Evolutionary conservation across 768 basidiomycete genomes (phyloP).

Genomic region (Collybia mongolica): DNA sequence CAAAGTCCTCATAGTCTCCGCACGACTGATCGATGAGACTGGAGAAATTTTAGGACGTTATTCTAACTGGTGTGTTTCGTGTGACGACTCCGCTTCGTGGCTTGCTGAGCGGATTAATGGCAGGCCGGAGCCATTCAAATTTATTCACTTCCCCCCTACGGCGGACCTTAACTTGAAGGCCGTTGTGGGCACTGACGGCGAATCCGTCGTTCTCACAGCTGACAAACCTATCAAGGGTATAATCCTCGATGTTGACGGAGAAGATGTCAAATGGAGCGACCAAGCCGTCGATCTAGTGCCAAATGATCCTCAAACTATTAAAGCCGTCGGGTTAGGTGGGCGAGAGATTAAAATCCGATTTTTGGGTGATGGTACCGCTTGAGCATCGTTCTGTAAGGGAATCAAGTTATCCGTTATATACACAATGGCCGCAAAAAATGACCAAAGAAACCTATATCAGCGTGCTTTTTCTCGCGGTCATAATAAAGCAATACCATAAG

Average conservation of each 20-base stretch:
- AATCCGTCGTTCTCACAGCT: constrained; percentile 54
- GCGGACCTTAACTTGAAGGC: constrained; percentile 60
- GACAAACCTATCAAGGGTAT: constrained; percentile 84
- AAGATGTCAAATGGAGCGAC: constrained; percentile 78
- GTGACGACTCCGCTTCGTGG: constrained; percentile 2
- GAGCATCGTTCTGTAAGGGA: constrained; percentile 4
- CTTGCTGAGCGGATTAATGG: constrained; percentile 4
- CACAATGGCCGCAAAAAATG: background rate
- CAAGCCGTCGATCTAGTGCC: constrained; percentile 92
- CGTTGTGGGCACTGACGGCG: constrained; percentile 48
- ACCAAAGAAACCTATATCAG: no score
- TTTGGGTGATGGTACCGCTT: constrained; percentile 76
- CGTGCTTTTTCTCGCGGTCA: no score
- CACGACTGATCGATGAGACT: constrained; percentile 56
- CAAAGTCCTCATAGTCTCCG: constrained; percentile 68
- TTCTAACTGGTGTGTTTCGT: constrained; percentile 63
- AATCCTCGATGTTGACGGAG: constrained; percentile 75
- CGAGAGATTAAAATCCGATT: constrained; percentile 65
- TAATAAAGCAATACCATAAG: no score
- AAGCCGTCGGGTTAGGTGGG: constrained; percentile 64
- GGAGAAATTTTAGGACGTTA: constrained; percentile 66
- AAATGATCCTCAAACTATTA: constrained; percentile 73
- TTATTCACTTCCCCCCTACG: constrained; percentile 73
- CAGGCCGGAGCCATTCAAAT: constrained; percentile 97
- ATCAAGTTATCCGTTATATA: background rate